Base-by-base conservation (phyloP, 2,329 filamentous ascomycete genomes). In the Aspergillus phoenicis region DNA sequence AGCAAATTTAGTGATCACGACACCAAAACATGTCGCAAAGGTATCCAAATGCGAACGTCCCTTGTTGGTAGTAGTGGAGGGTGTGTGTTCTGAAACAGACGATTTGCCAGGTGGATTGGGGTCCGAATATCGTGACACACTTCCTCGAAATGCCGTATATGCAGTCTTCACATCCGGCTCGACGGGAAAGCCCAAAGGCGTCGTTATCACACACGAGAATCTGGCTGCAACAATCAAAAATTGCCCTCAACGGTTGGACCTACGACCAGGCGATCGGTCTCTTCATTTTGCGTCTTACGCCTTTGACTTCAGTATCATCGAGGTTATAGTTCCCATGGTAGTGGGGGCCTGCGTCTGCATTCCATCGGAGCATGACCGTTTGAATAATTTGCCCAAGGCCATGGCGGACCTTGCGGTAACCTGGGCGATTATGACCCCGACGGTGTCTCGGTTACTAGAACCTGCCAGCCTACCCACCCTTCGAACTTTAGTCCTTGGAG, bases 331-430 rank as follows among this genome's bases (percentile, higher is more conserved):
- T 0, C 80, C 84, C 0, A 72, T 86, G 6, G 71, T 80, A 0
- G 70, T 79, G 38, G 85, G 84, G 5, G 84, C 81, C 0, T 84
- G 81, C 36, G 76, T 86, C 7, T 85, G 84, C 53, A 75, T 86
- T 0, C 83, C 84, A 0, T 77, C 79, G 0, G 68, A 78, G 0
- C 62, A 73, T 3, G 78, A 82, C 58, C 70, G 79, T 24, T 60
- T 78, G 0, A 73, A 77, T 43, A 77, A 83, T 47, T 75, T 84
- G 7, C 71, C 75, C 0, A 78, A 76, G 0, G 78, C 76, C 0
- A 81, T 85, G 48, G 53, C 57, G 20, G 61, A 62, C 24, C 52
- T 62, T 4, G 51, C 47, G 8, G 60, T 56, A 2, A 52, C 36
- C n/a, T 52, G 49, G 49, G 30, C 36, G 1, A 38, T 28, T 20